Base-by-base conservation (phyloP, 306 rosid species). In the Arachis stenosperma region DNA sequence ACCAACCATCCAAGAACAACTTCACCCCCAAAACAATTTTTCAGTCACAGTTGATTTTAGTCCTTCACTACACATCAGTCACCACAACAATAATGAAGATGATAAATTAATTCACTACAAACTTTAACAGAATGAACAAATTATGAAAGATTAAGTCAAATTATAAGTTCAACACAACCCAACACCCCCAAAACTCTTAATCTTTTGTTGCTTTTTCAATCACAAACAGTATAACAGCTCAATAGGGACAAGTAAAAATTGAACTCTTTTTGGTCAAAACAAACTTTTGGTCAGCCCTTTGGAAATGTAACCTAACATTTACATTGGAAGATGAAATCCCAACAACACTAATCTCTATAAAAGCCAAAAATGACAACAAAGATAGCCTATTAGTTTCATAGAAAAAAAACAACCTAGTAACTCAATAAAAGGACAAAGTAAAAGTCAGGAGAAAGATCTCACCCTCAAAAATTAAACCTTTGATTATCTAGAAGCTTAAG, bases 301-400 rank as follows among this genome's bases (percentile, higher is more conserved):
- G 36, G 75, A 61, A 74, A 80, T 82, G 82, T 76, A 69, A 74
- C 82, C 66, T 51, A 78, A 61, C 65, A 77, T 83, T 79, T 55
- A 71, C 92, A 84, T 80, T 89, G 57, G 87, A 80, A 77, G 87
- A 61, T n/a, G 68, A 69, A 73, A 30, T 54, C 69, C 57, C 57
- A 41, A 54, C 17, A 37, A 56, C 65, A 41, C 75, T 27, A 62
- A 67, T 73, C 58, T 60, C 74, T 74, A 79, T 52, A 58, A 52
- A 75, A 70, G 9, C 42, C 59, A 74, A 77, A 13, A 70, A 75
- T 51, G 67, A 55, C 30, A 84, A 75, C 59, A 8, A 8, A 74
- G n/a, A 61, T 73, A 78, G 59, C 55, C 58, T 55, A 62, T 53
- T 17, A 43, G 56, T 75, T 6, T 6, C 1, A 52, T 52, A 4